Percentiles rank a stretch among this genome's conserved stretches.
Evolutionary conservation across 192 early-diverging fungal species (phyloP).

Genomic region (Backusella mclennaniae): DNA sequence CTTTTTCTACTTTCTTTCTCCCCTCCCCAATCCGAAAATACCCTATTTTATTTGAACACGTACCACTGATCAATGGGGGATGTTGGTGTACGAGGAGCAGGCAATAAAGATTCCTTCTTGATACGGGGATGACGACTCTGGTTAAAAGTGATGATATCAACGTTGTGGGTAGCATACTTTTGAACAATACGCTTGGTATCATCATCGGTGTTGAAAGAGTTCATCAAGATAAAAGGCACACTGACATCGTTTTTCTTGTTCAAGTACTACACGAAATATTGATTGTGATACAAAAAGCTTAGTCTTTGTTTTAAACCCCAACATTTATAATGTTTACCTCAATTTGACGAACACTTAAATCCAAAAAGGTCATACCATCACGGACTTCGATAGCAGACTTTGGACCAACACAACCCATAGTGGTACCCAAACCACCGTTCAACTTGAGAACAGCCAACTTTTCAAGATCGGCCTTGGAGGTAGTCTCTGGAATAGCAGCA

Average conservation of each 20-base stretch:
- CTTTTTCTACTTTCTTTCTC: not conserved
- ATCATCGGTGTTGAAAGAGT: conserved; percentile 99
- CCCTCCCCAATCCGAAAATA: conserved; percentile 14
- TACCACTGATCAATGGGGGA: conserved; percentile 67
- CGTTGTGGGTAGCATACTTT: conserved; percentile 92
- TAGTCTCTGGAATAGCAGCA: conserved; percentile 58
- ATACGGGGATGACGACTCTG: conserved; percentile 94
- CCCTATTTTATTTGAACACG: not conserved
- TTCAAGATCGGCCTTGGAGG: conserved; percentile 59
- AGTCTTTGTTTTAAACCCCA: not conserved
- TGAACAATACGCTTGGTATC: conserved; percentile 98
- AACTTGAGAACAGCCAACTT: conserved; percentile 99
- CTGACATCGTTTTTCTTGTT: conserved; percentile 86
- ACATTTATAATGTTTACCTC: conserved; percentile 57
- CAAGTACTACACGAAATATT: conserved; percentile 60
- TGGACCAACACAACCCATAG: conserved; percentile 98
- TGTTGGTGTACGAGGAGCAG: conserved; percentile 68
- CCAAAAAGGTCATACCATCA: conserved; percentile 97
- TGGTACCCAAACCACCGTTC: conserved; percentile 98
- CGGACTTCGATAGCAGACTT: conserved; percentile 98
- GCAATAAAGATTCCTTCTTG: conserved; percentile 88
- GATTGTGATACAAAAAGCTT: conserved; percentile 5
- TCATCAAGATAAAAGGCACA: conserved; percentile 98
- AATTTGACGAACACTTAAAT: conserved; percentile 97
- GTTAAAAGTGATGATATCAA: conserved; percentile 96